Conservation (phyloP, 768 basidiomycete genomes). For the Lactifluus volemus region DNA sequence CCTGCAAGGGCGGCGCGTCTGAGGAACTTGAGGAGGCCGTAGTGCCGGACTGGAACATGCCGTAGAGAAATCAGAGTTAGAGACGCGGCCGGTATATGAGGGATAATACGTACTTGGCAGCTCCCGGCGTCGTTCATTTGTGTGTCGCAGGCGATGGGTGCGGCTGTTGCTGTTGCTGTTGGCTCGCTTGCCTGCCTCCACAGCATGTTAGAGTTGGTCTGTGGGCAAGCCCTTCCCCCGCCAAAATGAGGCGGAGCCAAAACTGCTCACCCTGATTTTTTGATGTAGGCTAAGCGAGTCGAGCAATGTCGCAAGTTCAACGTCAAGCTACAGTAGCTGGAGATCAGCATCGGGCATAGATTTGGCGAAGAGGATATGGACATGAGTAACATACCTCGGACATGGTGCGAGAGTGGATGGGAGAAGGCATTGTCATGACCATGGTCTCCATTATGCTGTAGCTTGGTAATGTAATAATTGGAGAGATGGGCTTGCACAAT, state of each 20-base stretch:
- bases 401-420: conserved; percentile 11
- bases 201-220: conserved; percentile 4
- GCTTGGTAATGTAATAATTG: neutral
- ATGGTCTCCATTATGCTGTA: conserved; percentile 14
- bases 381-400: conserved; percentile 8
- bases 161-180: neutral
- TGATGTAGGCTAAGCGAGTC: conserved; percentile 19
- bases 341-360: neutral
- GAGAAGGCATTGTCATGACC: conserved; percentile 17
- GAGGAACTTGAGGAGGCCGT: conserved; percentile 20
- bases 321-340: conserved; percentile 7
- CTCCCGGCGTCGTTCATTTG: conserved; percentile 19
- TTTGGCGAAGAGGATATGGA: neutral
- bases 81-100: no score
- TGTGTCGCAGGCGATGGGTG: conserved; percentile 15
- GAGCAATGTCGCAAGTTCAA: conserved; percentile 15
- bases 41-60: conserved; percentile 11
- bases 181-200: conserved; percentile 21
- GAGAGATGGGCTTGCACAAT: neutral
- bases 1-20: conserved; percentile 7
- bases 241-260: neutral
- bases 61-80: no score
- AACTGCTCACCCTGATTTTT: conserved; percentile 13
- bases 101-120: conserved; percentile 8
- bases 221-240: neutral